Conservation (phyloP, 495 filamentous ascomycete species). For the Aspergillus biplanus region DNA sequence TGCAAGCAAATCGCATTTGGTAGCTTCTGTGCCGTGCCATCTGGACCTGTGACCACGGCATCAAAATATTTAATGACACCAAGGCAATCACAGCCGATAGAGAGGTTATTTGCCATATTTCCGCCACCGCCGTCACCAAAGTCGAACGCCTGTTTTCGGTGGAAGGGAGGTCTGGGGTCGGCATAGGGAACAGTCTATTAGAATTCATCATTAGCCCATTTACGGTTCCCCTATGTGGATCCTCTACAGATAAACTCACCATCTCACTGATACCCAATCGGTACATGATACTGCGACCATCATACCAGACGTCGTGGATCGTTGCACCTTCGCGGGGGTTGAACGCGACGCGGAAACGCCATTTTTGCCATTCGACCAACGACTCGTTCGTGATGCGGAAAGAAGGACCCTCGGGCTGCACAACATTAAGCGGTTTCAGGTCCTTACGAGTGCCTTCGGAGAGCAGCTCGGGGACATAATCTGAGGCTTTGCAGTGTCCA, state of each 20-base stretch:
- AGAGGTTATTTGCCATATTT: slow-evolving; percentile 69
- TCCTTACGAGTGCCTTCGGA: slow-evolving; percentile 60
- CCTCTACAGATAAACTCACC: slow-evolving; percentile 32
- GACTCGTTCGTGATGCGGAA: slow-evolving; percentile 61
- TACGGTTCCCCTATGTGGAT: not conserved
- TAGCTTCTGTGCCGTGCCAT: slow-evolving; percentile 57
- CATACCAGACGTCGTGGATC: slow-evolving; percentile 72
- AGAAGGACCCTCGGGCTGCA: slow-evolving; percentile 79
- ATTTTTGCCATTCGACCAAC: slow-evolving; percentile 68
- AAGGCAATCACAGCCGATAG: slow-evolving; percentile 71
- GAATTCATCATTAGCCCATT: not conserved
- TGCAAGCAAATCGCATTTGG: slow-evolving; percentile 72
- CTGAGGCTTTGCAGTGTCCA: slow-evolving; percentile 52
- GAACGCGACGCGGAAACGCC: slow-evolving; percentile 69
- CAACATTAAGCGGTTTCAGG: slow-evolving; percentile 76
- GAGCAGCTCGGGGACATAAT: slow-evolving; percentile 73
- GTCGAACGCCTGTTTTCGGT: slow-evolving; percentile 74
- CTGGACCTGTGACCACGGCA: slow-evolving; percentile 56
- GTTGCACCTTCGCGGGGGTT: slow-evolving; percentile 72
- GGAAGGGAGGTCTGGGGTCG: slow-evolving; percentile 69
- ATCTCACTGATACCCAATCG: slow-evolving; percentile 75
- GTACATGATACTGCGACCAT: slow-evolving; percentile 73
- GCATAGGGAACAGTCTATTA: slow-evolving; percentile 62
- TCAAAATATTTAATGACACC: slow-evolving; percentile 71
- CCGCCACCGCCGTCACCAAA: slow-evolving; percentile 73